A percentile compares a stretch with the other conserved stretches of the same genome.
Evolutionary conservation across 2,329 filamentous ascomycete genomes (phyloP).

Genomic region (Phyllosticta capitalensis): DNA sequence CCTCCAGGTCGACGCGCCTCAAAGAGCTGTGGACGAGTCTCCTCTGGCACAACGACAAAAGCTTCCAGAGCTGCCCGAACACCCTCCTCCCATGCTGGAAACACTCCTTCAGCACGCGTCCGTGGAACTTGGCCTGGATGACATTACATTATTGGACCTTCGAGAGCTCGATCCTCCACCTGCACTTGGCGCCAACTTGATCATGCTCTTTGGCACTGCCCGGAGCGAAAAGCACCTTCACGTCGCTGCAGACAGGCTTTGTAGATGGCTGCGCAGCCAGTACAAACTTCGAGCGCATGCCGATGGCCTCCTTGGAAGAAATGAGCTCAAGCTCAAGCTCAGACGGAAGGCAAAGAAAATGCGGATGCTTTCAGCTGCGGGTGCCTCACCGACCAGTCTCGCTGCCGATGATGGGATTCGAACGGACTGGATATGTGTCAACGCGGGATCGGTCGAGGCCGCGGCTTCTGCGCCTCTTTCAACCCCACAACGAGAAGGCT

Average conservation of each 20-base stretch:
- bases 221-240: conserved; percentile 90
- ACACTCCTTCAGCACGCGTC: conserved; percentile 70
- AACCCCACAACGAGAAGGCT: conserved; percentile 34
- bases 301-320: conserved; percentile 79
- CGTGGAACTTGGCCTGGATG: conserved; percentile 76
- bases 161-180: conserved; percentile 76
- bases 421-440: conserved; percentile 94
- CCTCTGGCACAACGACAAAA: conserved; percentile 43
- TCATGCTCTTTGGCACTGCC: conserved; percentile 89
- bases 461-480: conserved; percentile 18
- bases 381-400: conserved; percentile 47
- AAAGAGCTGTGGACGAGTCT: conserved; percentile 16
- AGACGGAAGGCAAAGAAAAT: conserved; percentile 70
- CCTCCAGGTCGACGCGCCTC: conserved; percentile 56
- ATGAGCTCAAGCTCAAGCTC: conserved; percentile 83
- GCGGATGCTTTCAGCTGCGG: conserved; percentile 65
- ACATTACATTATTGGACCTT: conserved; percentile 71
- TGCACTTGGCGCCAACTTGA: conserved; percentile 74
- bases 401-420: conserved; percentile 74
- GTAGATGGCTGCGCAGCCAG: conserved; percentile 69
- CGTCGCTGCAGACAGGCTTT: conserved; percentile 79
- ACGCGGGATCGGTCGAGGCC: conserved; percentile 62
- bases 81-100: conserved; percentile 61
- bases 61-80: conserved; percentile 55
- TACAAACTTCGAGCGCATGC: conserved; percentile 67